Evolutionary conservation across 257 asterid species (phyloP).

Genomic region (Gynochthodes officinalis): DNA sequence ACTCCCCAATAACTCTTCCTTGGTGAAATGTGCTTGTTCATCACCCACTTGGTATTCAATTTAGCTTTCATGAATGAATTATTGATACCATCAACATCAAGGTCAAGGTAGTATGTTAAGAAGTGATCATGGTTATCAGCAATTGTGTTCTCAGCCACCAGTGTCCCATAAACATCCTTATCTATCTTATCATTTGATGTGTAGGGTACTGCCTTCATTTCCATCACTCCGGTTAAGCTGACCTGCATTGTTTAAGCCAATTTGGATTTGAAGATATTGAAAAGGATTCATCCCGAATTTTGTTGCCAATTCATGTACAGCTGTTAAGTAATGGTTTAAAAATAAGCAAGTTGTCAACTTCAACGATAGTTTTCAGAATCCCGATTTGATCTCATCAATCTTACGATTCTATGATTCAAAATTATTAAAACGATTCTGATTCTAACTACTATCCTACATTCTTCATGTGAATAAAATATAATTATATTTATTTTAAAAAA

Average conservation of each 20-base stretch:
- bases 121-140: slow-evolving; percentile 63
- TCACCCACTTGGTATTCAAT: slow-evolving; percentile 27
- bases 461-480: too few relatives aligned
- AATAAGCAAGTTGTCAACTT: too few relatives aligned
- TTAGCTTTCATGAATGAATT: slow-evolving; percentile 52
- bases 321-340: too few relatives aligned
- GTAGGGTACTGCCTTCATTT: slow-evolving; percentile 44
- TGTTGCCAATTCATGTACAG: too few relatives aligned
- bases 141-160: slow-evolving; percentile 31
- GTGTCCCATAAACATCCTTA: not conserved
- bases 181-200: not conserved
- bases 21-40: slow-evolving; percentile 2
- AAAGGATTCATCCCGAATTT: not conserved
- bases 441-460: too few relatives aligned
- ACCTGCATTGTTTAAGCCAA: slow-evolving; percentile 31
- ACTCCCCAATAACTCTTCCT: slow-evolving; percentile 58
- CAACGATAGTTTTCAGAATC: too few relatives aligned
- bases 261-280: too few relatives aligned
- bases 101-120: slow-evolving; percentile 43
- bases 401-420: too few relatives aligned
- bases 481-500: too few relatives aligned
- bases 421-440: too few relatives aligned
- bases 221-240: slow-evolving; percentile 49
- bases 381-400: too few relatives aligned
- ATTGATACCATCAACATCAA: slow-evolving; percentile 50